Percentiles rank a stretch among this genome's conserved stretches.
Conservation (phyloP, 495 filamentous ascomycete species). For the Aspergillus ostianus region DNA sequence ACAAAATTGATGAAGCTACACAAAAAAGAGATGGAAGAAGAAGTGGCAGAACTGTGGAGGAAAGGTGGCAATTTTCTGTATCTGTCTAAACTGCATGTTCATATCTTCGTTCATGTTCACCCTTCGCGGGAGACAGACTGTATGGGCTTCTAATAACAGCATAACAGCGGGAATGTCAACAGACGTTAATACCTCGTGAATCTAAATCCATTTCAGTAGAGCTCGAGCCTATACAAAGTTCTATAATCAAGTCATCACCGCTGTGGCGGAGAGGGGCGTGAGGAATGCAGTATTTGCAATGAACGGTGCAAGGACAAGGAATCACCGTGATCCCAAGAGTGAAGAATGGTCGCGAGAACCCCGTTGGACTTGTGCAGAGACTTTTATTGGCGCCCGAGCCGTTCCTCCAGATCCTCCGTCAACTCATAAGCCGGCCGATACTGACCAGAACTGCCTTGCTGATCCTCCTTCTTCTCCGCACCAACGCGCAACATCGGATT, state of each 20-base stretch:
- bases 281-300: too few species aligned
- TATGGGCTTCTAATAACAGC: background rate
- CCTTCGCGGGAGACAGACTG: constrained; percentile 12
- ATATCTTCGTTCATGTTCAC: constrained; percentile 2
- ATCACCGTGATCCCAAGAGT: too few species aligned
- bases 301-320: background rate
- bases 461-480: constrained; percentile 24
- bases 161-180: background rate
- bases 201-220: background rate
- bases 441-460: constrained; percentile 13
- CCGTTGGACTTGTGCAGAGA: background rate
- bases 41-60: background rate
- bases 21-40: background rate
- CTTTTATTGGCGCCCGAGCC: constrained; percentile 68
- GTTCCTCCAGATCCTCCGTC: constrained; percentile 78
- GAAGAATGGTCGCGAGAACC: too few species aligned
- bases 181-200: background rate
- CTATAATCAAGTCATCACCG: background rate
- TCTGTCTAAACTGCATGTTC: constrained; percentile 22
- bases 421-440: constrained; percentile 88
- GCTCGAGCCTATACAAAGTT: background rate
- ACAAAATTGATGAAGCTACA: background rate
- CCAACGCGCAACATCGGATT: constrained; percentile 70
- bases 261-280: too few species aligned
- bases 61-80: constrained; percentile 18